Base-by-base conservation (phyloP, 2,329 filamentous ascomycete genomes). In the Colletotrichum cuscutae region DNA sequence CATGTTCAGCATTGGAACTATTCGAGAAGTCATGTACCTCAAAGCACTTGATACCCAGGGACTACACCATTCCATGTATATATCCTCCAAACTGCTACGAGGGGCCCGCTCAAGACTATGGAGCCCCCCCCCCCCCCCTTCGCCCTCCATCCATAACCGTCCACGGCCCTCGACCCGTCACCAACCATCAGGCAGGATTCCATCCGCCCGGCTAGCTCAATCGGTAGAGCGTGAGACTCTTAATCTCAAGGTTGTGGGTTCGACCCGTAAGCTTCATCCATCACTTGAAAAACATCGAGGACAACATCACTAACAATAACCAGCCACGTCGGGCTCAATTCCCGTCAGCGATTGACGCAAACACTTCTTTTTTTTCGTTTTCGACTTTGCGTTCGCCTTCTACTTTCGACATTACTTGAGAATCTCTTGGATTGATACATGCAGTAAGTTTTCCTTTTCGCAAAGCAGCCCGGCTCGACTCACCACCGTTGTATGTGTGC, bases 221-320 rank as follows among this genome's bases (percentile, higher is more conserved):
- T 90, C 88, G 88, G 88, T 91, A 92, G 90, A 92, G 90, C 90
- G 90, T 91, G 87, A 91, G 90, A 91, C 90, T 92, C 90, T 89
- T 89, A 89, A 87, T 87, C 86, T 88, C 84, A 87, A 88, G 86
- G 85, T 84, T 87, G 85, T 84, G 85, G 85, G 87, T 89, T 88
- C 85, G 86, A 87, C 71, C 71, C 73, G 62, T 65, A 65, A 65
- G 62, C 24, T 6, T 35, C 12, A 12, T 24, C 49, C 37, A 11
- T 7, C 24, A 15, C 13, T 5, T 12, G 32, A 8, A 42, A 7
- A 7, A 28, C n/a, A 1, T 15, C n/a, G 4, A 3, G 13, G 9
- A 12, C 3, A 6, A 1, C 49, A 15, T 15, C 15, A 22, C 32
- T 65, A 42, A 65, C 32, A 28, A 1, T 1, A 26, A 13, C 13